Evolutionary conservation across 2,329 filamentous ascomycete species (phyloP), one percentile per base, ranked within the genome.

Genomic region (Fusarium udum): DNA sequence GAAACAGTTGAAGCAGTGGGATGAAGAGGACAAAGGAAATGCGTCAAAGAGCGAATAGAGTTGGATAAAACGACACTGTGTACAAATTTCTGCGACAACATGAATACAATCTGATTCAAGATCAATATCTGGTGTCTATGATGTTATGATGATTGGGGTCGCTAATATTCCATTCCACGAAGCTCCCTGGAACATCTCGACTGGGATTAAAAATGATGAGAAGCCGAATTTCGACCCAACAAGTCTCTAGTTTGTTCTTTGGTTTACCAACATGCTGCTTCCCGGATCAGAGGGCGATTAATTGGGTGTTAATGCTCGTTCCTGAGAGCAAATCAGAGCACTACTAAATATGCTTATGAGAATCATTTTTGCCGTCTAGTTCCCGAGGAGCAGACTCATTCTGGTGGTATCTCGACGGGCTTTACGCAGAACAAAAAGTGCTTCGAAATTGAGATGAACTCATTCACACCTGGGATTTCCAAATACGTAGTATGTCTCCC

Each of bases 1-100:
- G 69, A 85, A 81, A 77, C 84, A 85, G 67, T 77, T 85, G 80
- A 82, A 82, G 68, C 79, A 83, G 72, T 85, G 82, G 82, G 84
- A 85, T 64, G 82, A 82, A 75, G 83, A 85, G 79, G 83, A 85
- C 56, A 77, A 80, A 62, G 73, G 71, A 43, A 78, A 80, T 70
- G 75, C 58, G 63, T 77, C 80, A 72, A 78, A 80, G 61, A 78
- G 74, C 66, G 64, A 63, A 57, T 72, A 71, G 57, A 69, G 68
- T 58, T 60, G 45, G 51, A 56, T 40, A 68, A 61, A 66, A 71
- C 62, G 49, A 65, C 69, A 64, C 55, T 42, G 60, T 78, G 74
- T 78, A 78, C 66, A 75, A 76, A 76, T 76, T 76, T 63, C 43
- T 43, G 64, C 71, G 60, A 34, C 49, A 74, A 74, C 58, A 74